Base-by-base conservation (phyloP, 2,329 filamentous ascomycete species). In the Zarea fungicola region DNA sequence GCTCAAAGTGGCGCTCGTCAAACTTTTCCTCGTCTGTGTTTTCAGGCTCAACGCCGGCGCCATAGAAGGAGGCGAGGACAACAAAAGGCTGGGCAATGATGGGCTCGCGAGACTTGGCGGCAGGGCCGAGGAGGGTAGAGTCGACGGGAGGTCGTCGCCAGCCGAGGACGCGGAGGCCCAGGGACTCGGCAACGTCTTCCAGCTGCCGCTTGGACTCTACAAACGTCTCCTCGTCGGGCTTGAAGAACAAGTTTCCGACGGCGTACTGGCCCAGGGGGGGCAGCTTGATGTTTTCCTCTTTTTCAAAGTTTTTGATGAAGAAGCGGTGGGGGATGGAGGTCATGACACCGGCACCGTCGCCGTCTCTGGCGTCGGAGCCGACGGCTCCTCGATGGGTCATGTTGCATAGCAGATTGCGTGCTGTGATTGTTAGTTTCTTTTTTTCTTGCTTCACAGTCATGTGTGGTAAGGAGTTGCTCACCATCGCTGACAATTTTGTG, bases 341-440 rank as follows among this genome's bases (percentile, higher is more conserved):
- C 93, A 99, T 99, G 65, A 97, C 92, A 81, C 93, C 93, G 62
- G 93, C 93, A 68, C 93, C 93, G 68, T 99, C 93, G 67, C 93
- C 93, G 67, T 99, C 93, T 77, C 93, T 87, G 64, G 90, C 90
- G 76, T 99, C 93, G 53, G 93, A 97, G 60, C 93, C 93, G 61
- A 97, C 92, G 56, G 93, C 93, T 77, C 93, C 93, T 68, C 93
- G 87, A 77, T 99, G 93, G 78, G 93, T 97, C 93, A 99, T 99
- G 80, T 99, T 97, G 80, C 93, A 99, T 55, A 99, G 84, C 54
- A 99, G 78, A 71, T 91, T 95, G 58, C 89, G 87, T 58, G 91
- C 89, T 93, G 55, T 31, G 11, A 41, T 36, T 50, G 35, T 37
- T 54, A 6, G 3, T 34, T 25, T 26, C n/a, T 9, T 22, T 26